Percentiles rank a stretch among this genome's conserved stretches.
These are phyloP conservation scores for Salix udensis DNA, from an alignment of 345 rosid species.

Conservation along the genomic window DNA sequence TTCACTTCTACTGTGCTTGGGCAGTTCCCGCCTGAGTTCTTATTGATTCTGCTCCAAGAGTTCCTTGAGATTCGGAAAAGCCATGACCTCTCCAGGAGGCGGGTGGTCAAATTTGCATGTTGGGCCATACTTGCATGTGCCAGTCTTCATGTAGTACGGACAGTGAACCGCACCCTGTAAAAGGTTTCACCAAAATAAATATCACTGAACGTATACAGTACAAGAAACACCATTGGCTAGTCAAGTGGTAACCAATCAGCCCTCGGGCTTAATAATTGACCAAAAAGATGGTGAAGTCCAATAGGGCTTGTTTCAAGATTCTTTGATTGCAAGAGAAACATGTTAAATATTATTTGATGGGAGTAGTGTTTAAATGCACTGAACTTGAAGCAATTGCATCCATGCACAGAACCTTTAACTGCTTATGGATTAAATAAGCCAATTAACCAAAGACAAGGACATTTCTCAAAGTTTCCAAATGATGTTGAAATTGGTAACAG, in stretches of 20 bases:
- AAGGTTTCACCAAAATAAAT: slow-evolving; percentile 9
- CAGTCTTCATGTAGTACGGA: slow-evolving; percentile 94
- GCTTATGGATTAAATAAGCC: background rate
- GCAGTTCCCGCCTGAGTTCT: slow-evolving; percentile 11
- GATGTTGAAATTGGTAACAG: background rate
- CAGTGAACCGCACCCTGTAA: slow-evolving; percentile 69
- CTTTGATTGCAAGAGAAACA: background rate
- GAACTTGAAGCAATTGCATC: background rate
- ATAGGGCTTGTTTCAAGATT: background rate
- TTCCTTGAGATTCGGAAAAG: slow-evolving; percentile 34
- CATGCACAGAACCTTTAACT: background rate
- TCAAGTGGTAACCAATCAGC: background rate
- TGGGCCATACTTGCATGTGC: slow-evolving; percentile 78
- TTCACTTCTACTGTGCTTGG: background rate
- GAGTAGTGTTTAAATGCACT: background rate
- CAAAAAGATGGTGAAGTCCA: background rate
- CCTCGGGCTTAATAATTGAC: background rate
- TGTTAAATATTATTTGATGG: background rate
- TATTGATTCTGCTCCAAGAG: slow-evolving; percentile 23
- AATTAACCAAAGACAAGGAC: background rate
- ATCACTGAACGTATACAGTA: background rate
- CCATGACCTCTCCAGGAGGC: slow-evolving; percentile 87
- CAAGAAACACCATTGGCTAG: background rate
- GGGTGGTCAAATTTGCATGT: slow-evolving; percentile 94
- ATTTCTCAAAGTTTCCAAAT: background rate